These are phyloP conservation scores for Kentomonas sorsogonicus DNA, from an alignment of 208 protist species.

Conservation along the genomic window DNA sequence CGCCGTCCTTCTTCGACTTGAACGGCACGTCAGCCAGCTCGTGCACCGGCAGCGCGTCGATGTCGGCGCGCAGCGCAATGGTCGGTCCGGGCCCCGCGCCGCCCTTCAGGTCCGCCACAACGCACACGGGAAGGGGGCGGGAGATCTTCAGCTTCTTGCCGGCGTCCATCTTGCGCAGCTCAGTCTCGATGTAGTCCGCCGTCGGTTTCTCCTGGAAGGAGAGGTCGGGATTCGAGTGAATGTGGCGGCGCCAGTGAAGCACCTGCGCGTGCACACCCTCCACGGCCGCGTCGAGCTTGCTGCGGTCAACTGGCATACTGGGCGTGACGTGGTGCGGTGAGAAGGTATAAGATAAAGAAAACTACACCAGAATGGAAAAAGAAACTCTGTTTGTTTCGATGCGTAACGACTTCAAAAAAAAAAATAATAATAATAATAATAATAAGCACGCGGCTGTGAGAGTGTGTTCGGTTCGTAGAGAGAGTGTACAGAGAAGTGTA, in stretches of 20 bases:
- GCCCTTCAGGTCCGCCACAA: conserved; percentile 46
- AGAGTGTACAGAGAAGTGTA: too few relatives aligned
- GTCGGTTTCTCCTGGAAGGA: conserved; percentile 53
- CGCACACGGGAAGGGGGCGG: conserved; percentile 38
- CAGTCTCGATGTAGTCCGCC: conserved; percentile 37
- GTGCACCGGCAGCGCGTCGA: conserved; percentile 55
- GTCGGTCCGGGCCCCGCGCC: conserved; percentile 30
- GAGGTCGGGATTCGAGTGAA: conserved; percentile 51
- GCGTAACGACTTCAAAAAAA: neutral
- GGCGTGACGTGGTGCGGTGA: neutral
- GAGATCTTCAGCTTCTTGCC: conserved; percentile 19
- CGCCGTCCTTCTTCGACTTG: conserved; percentile 33
- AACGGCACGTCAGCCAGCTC: conserved; percentile 40
- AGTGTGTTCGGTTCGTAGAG: too few relatives aligned
- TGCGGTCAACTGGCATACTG: conserved; percentile 11
- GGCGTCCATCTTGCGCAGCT: conserved; percentile 28
- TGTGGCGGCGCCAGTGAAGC: conserved; percentile 59
- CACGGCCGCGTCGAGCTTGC: conserved; percentile 15
- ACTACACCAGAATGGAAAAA: neutral
- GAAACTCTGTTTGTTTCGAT: neutral
- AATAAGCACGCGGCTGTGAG: too few relatives aligned
- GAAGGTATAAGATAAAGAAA: neutral
- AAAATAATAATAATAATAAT: conserved; percentile 7
- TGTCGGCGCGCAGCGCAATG: conserved; percentile 46
- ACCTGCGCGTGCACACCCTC: conserved; percentile 32